phyloP scores from a whole-genome alignment of 2,329 filamentous ascomycete species.

The Hymenoscyphus fraxineus region DNA sequence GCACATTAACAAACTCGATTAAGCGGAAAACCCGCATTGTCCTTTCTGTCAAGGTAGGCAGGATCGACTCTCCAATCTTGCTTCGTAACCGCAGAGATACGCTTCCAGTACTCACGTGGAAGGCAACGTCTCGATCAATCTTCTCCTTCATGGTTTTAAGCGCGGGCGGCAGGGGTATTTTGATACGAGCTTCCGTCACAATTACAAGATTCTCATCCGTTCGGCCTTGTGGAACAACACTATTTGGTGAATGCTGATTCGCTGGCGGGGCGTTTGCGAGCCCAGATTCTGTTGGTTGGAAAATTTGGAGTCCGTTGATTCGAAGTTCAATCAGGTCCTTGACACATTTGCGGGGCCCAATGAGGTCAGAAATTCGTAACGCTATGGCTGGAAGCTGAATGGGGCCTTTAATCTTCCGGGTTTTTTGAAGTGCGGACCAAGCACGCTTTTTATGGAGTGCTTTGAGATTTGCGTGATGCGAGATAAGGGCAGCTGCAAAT shows the following conservation, averaged over 20 bases:
- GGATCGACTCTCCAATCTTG: conserved; percentile 31
- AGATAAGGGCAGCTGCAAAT: conserved; percentile 37
- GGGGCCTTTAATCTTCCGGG: conserved; percentile 24
- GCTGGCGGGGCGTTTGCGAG: background rate
- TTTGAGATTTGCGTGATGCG: conserved; percentile 37
- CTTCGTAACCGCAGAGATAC: conserved; percentile 34
- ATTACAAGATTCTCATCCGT: conserved; percentile 28
- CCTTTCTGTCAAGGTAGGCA: conserved; percentile 30
- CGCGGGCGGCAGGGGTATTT: conserved; percentile 24
- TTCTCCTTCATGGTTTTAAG: conserved; percentile 29
- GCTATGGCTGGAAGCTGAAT: conserved; percentile 32
- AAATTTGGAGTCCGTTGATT: conserved; percentile 41
- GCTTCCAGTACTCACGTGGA: conserved; percentile 27
- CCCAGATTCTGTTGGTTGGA: background rate
- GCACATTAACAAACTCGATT: conserved; percentile 64
- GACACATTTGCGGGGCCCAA: conserved; percentile 24
- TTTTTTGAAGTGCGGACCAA: conserved; percentile 28
- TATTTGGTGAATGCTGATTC: background rate
- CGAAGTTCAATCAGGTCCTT: conserved; percentile 54
- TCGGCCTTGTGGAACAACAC: background rate
- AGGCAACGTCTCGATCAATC: conserved; percentile 34
- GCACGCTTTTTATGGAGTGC: conserved; percentile 31
- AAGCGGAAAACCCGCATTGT: conserved; percentile 62
- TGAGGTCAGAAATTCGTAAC: conserved; percentile 28
- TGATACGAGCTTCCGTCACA: conserved; percentile 33